These are phyloP conservation scores for Alternaria arborescens DNA, from an alignment of 2,329 filamentous ascomycete genomes.

Conservation along the genomic window DNA sequence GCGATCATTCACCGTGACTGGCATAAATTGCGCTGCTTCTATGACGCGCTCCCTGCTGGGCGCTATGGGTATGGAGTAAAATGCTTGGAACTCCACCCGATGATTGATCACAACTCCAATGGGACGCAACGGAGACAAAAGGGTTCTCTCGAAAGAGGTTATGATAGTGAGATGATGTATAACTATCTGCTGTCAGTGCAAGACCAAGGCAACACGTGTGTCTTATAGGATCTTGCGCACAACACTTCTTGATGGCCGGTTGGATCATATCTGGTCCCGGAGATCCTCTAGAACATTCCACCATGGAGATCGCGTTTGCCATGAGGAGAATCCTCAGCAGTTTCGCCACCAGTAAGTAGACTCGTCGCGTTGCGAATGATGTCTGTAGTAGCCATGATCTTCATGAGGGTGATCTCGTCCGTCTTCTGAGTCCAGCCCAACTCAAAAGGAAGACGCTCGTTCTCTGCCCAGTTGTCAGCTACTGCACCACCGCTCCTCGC, in stretches of 20 bases:
- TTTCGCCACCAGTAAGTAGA: slow-evolving; percentile 9
- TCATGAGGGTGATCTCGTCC: slow-evolving; percentile 17
- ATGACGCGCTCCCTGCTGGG: too few species aligned
- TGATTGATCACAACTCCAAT: not conserved
- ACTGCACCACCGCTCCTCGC: slow-evolving; percentile 23
- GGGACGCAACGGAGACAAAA: not conserved
- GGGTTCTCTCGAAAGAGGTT: not conserved
- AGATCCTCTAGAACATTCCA: not conserved
- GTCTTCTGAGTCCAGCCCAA: slow-evolving; percentile 52
- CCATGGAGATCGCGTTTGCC: slow-evolving; percentile 1
- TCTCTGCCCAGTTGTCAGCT: slow-evolving; percentile 41
- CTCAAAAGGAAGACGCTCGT: slow-evolving; percentile 54
- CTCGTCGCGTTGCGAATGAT: slow-evolving; percentile 23
- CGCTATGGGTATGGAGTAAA: too few species aligned
- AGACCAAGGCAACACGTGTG: not conserved
- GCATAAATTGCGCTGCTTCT: too few species aligned
- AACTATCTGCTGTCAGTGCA: not conserved
- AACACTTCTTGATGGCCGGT: not conserved
- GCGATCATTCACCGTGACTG: too few species aligned
- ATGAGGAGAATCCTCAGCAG: not conserved
- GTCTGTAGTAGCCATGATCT: slow-evolving; percentile 15
- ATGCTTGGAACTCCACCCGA: not conserved
- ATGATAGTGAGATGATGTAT: not conserved
- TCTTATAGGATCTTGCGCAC: not conserved
- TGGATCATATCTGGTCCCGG: fast-evolving